Conservation (phyloP, 177 flowering plant species). For the Vitis hybrid region DNA sequence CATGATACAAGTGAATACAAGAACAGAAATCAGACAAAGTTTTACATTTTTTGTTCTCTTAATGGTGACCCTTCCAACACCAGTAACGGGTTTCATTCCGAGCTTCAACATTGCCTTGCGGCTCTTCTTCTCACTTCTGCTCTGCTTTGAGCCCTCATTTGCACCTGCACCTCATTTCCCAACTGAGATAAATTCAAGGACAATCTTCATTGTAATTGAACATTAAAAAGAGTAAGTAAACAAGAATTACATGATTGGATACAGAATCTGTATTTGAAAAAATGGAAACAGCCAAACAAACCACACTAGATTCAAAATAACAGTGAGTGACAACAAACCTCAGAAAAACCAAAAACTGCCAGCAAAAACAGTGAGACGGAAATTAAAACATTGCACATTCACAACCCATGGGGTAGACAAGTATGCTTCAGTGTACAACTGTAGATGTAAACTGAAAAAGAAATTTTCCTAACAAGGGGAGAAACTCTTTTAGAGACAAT, state of each 20-base stretch:
- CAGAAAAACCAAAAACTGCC: too few species aligned
- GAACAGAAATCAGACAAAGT: not conserved
- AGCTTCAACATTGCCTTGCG: conserved; percentile 90
- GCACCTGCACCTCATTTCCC: conserved; percentile 37
- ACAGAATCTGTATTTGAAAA: not conserved
- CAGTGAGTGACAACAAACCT: too few species aligned
- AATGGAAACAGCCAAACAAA: too few species aligned
- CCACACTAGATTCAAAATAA: too few species aligned
- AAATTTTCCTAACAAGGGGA: too few species aligned
- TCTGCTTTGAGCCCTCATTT: conserved; percentile 64
- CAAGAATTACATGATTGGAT: not conserved
- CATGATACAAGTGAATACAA: not conserved
- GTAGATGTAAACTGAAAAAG: too few species aligned
- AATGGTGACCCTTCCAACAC: conserved; percentile 76
- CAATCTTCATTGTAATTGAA: not conserved
- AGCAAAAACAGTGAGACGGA: too few species aligned
- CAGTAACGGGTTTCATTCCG: conserved; percentile 81
- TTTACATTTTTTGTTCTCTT: conserved; percentile 78
- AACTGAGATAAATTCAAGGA: not conserved
- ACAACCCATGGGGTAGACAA: too few species aligned
- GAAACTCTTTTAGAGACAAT: too few species aligned
- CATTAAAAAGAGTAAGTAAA: not conserved
- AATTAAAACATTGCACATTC: too few species aligned
- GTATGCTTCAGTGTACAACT: too few species aligned
- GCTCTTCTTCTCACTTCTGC: conserved; percentile 87